Evolutionary conservation across 2,329 filamentous ascomycete species (phyloP), one percentile per base, ranked within the genome.

Genomic region (Bipolaris gigantea): DNA sequence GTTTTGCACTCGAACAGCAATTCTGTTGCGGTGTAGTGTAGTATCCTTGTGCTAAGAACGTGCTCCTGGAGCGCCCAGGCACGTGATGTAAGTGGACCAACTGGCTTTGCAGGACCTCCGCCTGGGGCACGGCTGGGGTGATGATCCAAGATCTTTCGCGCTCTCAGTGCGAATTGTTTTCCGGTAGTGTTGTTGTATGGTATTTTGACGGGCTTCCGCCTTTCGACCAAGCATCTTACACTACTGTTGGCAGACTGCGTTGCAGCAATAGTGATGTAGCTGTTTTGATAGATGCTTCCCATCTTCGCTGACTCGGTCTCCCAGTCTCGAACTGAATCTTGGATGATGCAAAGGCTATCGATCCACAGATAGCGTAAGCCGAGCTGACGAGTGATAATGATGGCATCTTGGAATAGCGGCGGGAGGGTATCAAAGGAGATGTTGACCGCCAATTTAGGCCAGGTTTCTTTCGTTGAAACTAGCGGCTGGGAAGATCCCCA

Each of bases 1-100:
- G 65, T 68, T 36, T 62, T 70, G 50, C 71, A 73, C 48, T 73
- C 70, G 27, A 71, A 74, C 4, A 73, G 52, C n/a, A 74, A 46
- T 40, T 74, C 70, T 2, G 65, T 69, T 5, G 55, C 57, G 5
- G 70, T 72, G 40, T 69, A 74, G 50, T 73, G 69, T 8, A 74
- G 34, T 16, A 73, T 57, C 21, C 72, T 62, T 1, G 69, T 68
- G 41, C 66, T 69, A 3, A 74, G 58, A 2, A 69, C 65, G 45
- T 70, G 70, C 38, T 73, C 71, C 41, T 74, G 71, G 0, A 74
- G 53, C 8, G 63, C 67, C 71, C 71, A 73, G 4, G 67, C 66
- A 32, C 72, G 63, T 7, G 53, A 59, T 13, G 60, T 64, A 21
- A 74, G 48, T 11, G 67, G 69, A 2, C 70, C 65, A 33, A 56